Conservation (phyloP, 164 flowering plant genomes). For the Stephania yunnanensis region DNA sequence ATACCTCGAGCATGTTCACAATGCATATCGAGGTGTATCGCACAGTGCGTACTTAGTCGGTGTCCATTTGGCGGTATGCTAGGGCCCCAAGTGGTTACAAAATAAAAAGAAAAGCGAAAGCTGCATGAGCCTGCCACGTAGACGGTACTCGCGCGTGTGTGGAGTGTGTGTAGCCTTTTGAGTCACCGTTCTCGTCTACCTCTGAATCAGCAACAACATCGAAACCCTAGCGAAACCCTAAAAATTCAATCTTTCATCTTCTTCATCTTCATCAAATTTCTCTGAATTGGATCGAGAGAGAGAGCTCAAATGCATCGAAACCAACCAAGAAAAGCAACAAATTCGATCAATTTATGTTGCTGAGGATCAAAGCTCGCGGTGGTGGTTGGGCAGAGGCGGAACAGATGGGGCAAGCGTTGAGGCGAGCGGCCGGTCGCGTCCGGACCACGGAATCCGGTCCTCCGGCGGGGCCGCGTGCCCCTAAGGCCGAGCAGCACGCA, state of each 20-base stretch:
- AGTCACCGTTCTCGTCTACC: not conserved
- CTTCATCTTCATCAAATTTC: not conserved
- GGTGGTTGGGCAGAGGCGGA: not conserved
- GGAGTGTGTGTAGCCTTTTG: not conserved
- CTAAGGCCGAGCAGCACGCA: conserved; percentile 32
- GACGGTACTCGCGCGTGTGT: too few species aligned
- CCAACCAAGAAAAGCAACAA: not conserved
- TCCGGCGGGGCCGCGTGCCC: conserved; percentile 26
- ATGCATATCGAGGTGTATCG: too few species aligned
- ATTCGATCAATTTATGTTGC: not conserved
- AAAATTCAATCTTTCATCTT: not conserved
- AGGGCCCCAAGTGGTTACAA: too few species aligned
- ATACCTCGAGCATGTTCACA: too few species aligned
- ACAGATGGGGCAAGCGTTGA: conserved; percentile 81
- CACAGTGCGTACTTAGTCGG: too few species aligned
- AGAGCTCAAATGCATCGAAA: not conserved
- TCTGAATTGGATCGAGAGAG: not conserved
- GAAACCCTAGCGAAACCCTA: not conserved
- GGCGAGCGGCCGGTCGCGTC: conserved; percentile 64
- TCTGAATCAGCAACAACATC: not conserved
- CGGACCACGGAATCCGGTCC: conserved; percentile 26
- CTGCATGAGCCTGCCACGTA: not conserved
- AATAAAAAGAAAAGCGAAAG: too few species aligned
- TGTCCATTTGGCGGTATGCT: too few species aligned
- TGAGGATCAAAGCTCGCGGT: not conserved